These are phyloP conservation scores for Galerina sulciceps DNA, from an alignment of 768 basidiomycete species.

Conservation along the genomic window DNA sequence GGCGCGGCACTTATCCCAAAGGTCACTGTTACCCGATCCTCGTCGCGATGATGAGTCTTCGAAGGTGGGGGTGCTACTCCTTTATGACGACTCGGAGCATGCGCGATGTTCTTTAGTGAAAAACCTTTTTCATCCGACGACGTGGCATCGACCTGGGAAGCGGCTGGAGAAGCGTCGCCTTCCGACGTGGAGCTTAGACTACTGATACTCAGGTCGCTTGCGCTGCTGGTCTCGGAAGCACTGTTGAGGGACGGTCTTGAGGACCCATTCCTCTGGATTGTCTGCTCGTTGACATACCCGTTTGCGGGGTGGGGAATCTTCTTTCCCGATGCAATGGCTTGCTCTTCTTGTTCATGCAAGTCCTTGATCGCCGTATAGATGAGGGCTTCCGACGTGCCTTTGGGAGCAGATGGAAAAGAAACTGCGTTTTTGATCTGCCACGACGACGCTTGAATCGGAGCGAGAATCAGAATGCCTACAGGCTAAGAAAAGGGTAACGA, in stretches of 20 bases:
- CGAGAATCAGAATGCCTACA: constrained; percentile 54
- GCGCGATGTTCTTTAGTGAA: neutral
- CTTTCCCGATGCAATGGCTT: constrained; percentile 6
- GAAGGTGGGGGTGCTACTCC: neutral
- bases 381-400: constrained; percentile 56
- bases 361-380: constrained; percentile 52
- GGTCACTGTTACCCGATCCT: constrained; percentile 39
- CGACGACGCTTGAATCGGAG: constrained; percentile 44
- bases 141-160: neutral
- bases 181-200: neutral
- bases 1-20: constrained; percentile 54
- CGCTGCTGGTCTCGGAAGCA: neutral
- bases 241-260: neutral
- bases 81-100: neutral
- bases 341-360: constrained; percentile 37
- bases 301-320: constrained; percentile 21
- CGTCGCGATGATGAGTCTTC: constrained; percentile 15
- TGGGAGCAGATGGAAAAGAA: constrained; percentile 56
- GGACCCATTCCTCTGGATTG: constrained; percentile 4
- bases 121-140: neutral
- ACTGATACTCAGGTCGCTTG: constrained; percentile 1
- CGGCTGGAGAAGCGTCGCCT: neutral
- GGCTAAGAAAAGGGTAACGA: constrained; percentile 27
- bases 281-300: constrained; percentile 7
- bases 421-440: constrained; percentile 63